Evolutionary conservation across 306 rosid species (phyloP).

Genomic region (Rosa persica): DNA sequence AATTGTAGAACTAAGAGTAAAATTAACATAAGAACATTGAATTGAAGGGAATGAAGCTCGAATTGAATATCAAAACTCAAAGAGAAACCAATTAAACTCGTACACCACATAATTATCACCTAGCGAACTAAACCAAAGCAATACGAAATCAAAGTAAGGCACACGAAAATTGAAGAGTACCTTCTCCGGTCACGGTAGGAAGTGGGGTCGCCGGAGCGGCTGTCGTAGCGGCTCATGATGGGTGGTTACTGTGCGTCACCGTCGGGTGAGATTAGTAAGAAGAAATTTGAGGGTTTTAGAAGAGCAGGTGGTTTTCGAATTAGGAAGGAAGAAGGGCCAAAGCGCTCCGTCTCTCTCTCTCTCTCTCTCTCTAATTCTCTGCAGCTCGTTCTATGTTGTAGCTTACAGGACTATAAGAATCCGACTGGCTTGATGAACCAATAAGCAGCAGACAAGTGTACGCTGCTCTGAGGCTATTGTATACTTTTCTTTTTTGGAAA

Average conservation of each 20-base stretch:
- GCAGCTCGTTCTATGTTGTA: no score
- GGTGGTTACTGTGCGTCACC: background rate
- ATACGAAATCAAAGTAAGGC: background rate
- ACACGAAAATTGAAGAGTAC: slow-evolving; percentile 29
- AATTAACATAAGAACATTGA: background rate
- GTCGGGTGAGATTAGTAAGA: background rate
- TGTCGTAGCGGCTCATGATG: slow-evolving; percentile 93
- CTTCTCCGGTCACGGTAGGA: slow-evolving; percentile 91
- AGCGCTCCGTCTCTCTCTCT: no score
- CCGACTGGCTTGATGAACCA: no score
- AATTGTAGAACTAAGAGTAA: background rate
- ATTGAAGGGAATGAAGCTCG: background rate
- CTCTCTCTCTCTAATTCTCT: no score
- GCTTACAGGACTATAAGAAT: no score
- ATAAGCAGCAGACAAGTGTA: no score
- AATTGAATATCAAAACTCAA: background rate
- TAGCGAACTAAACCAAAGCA: background rate
- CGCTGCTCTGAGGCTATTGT: no score
- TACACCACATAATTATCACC: background rate
- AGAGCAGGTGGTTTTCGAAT: slow-evolving; percentile 8
- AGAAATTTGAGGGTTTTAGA: slow-evolving; percentile 40
- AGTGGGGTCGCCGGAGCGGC: slow-evolving; percentile 90
- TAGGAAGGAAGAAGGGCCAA: no score
- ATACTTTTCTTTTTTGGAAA: no score
- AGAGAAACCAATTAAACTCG: background rate